Conservation (phyloP, 2,329 filamentous ascomycete genomes). For the Penicillium aurantiogriseum region DNA sequence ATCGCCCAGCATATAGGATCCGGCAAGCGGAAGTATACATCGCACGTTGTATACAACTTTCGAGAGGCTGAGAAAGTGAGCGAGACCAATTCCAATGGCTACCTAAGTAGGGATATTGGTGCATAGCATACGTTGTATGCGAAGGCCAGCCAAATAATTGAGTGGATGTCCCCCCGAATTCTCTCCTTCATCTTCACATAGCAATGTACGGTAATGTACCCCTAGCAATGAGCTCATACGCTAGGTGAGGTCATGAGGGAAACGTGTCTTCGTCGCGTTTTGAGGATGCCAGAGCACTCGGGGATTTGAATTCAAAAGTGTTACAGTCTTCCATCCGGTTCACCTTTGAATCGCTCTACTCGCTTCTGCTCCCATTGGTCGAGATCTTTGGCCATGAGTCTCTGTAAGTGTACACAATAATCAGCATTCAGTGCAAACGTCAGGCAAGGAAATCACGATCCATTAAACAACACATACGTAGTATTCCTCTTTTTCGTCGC, state of each 20-base stretch:
- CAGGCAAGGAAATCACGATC: background rate
- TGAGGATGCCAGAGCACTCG: background rate
- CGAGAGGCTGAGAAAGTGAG: background rate
- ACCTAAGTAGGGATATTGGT: background rate
- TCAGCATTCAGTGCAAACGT: constrained; percentile 14
- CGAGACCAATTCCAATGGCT: background rate
- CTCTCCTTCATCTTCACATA: background rate
- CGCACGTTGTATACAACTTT: background rate
- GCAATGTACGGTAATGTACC: background rate
- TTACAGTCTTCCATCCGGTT: constrained; percentile 78
- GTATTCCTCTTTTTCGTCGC: constrained; percentile 48
- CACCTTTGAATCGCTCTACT: constrained; percentile 83
- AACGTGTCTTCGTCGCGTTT: background rate
- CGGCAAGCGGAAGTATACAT: background rate
- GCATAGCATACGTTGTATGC: background rate
- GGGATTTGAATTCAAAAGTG: constrained; percentile 17
- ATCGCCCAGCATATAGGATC: background rate
- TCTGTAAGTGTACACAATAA: constrained; percentile 48
- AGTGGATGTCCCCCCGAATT: background rate
- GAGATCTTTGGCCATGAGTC: constrained; percentile 80
- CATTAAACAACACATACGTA: constrained; percentile 35
- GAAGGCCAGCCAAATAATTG: background rate
- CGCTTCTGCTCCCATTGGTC: constrained; percentile 97
- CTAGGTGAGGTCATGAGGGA: background rate
- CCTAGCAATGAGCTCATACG: background rate